Conservation (phyloP, 805 yeast genomes). For the Candida methanosorbosa region DNA sequence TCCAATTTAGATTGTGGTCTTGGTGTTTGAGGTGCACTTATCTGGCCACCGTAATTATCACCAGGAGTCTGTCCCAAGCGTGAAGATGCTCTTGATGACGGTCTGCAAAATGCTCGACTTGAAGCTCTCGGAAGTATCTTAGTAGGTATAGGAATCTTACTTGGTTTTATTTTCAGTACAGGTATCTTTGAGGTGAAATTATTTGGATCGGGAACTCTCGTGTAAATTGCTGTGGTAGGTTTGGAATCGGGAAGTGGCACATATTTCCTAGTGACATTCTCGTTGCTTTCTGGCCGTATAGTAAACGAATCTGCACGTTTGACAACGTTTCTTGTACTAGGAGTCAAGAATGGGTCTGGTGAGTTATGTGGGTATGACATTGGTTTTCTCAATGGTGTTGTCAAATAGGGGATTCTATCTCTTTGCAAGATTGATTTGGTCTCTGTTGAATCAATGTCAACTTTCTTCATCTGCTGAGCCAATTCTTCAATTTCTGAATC, state of each 20-base stretch:
- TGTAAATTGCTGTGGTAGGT: no score
- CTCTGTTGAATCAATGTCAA: no score
- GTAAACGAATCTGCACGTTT: not conserved
- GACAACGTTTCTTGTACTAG: constrained; percentile 3
- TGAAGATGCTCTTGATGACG: not conserved
- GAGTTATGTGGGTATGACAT: no score
- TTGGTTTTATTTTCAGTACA: constrained; percentile 1
- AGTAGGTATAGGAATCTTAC: constrained; percentile 19
- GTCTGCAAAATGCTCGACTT: not conserved
- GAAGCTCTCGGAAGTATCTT: constrained; percentile 14
- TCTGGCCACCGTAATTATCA: no score
- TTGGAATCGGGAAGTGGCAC: not conserved
- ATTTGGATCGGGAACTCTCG: not conserved
- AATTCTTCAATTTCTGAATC: no score
- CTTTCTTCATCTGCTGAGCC: no score
- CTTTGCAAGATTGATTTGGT: no score
- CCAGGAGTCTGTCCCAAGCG: no score
- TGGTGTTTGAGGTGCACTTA: not conserved
- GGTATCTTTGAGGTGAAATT: not conserved
- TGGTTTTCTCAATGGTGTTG: not conserved
- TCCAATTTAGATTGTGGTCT: constrained; percentile 10
- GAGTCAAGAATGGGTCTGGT: constrained; percentile 24
- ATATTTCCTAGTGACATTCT: not conserved
- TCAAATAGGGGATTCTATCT: no score
- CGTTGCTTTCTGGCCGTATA: no score